A percentile compares a stretch with the other conserved stretches of the same genome.
phyloP scores from a whole-genome alignment of 768 basidiomycete species.

The Leccinum disarticulatum region DNA sequence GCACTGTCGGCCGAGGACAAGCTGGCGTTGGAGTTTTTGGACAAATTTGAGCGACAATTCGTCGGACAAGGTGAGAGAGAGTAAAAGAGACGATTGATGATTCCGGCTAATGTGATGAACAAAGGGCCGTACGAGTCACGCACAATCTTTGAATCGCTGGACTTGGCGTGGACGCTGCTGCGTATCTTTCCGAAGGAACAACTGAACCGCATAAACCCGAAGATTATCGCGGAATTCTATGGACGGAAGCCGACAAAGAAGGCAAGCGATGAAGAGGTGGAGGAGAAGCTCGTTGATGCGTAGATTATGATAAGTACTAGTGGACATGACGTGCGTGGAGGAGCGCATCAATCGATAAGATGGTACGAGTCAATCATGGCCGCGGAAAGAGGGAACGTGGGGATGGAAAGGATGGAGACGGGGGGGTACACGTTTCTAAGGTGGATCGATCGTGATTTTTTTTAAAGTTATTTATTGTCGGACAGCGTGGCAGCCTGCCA shows the following conservation, averaged over 20 bases:
- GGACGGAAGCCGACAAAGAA: constrained; percentile 77
- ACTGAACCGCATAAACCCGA: constrained; percentile 95
- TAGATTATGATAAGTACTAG: constrained; percentile 32
- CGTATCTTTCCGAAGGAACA: constrained; percentile 99
- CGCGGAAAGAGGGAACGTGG: constrained; percentile 18
- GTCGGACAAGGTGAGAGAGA: constrained; percentile 84
- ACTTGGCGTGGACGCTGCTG: constrained; percentile 94
- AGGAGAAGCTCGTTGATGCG: constrained; percentile 61
- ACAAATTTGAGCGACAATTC: constrained; percentile 96
- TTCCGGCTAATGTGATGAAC: neutral
- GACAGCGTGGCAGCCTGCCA: constrained; percentile 37
- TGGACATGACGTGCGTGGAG: neutral
- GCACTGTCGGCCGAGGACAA: constrained; percentile 94
- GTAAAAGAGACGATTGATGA: constrained; percentile 7
- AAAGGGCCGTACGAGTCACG: constrained; percentile 91
- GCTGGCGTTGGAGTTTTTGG: constrained; percentile 93
- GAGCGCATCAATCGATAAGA: constrained; percentile 24
- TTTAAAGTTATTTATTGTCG: constrained; percentile 10
- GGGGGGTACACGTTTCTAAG: constrained; percentile 16
- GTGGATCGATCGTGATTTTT: constrained; percentile 18
- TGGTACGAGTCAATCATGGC: constrained; percentile 13
- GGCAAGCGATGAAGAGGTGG: constrained; percentile 44
- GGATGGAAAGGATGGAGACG: neutral
- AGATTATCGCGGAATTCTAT: constrained; percentile 94
- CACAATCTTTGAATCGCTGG: constrained; percentile 95